Evolutionary conservation across 176 grass and related monocot genomes (phyloP), one percentile per base, ranked within the genome.

Genomic region (Themeda triandra): DNA sequence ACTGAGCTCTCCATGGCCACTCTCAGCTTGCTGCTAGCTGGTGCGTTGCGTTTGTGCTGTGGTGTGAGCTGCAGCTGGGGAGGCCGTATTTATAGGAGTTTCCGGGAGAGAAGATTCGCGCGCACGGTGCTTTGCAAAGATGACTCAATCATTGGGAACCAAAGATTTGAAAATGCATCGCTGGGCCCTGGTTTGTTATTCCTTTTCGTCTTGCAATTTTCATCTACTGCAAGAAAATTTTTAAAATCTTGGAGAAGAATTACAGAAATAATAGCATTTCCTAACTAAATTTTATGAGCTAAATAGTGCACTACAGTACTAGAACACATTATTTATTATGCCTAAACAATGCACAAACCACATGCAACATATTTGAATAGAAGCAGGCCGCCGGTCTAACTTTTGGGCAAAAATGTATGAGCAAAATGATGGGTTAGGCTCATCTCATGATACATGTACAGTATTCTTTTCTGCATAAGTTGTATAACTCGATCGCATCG

Each of bases 1-100:
- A 63, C 82, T 51, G 90, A 80, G 69, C 29, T 91, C 66, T 92
- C 86, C 93, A 95, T 95, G 39, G 29, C 32, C 30, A 45, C 41
- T 60, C 21, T 67, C 24, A 31, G 59, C 21, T 46, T 27, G 11
- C 59, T 63, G 25, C 25, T 29, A 65, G 54, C 56, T 21, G 78
- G 7, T 54, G 63, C 6, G 42, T 6, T 19, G 36, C 24, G 58
- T 62, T 62, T 41, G 49, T 69, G 27, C 0, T 62, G 62, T 80
- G 75, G 14, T 82, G 31, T 30, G 71, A 59, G 84, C 62, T 65
- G 84, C 48, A 12, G 37, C 58, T 6, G 67, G 10, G 59, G n/a
- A 0, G 48, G 29, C 13, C 3, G 67, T 87, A 90, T 90, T 87
- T 87, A 90, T 90, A 90, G 80, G 74, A 15, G 45, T n/a, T 56